phyloP scores from a whole-genome alignment of 495 filamentous ascomycete genomes.

The Penicillium atrosanguineum region DNA sequence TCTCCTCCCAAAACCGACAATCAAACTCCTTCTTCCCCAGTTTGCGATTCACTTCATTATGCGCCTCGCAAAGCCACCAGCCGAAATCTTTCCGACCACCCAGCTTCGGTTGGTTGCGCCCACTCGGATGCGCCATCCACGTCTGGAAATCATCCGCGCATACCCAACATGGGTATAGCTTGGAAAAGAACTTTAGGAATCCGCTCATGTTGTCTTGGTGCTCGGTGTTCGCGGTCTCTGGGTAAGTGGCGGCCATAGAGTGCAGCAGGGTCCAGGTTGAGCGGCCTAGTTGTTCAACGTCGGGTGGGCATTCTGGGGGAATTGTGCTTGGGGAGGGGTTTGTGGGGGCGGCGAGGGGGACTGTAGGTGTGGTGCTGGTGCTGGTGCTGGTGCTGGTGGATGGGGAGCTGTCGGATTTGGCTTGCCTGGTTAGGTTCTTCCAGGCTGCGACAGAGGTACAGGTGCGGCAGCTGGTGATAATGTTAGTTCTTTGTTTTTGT shows the following conservation, averaged over 20 bases:
- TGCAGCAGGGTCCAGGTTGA: constrained; percentile 92
- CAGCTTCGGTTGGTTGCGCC: constrained; percentile 62
- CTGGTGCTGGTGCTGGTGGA: constrained; percentile 15
- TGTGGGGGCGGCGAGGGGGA: constrained; percentile 13
- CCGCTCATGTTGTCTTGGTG: constrained; percentile 71
- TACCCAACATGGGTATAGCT: constrained; percentile 90
- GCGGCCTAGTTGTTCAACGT: constrained; percentile 78
- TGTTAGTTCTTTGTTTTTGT: constrained; percentile 11
- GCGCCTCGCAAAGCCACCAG: constrained; percentile 93
- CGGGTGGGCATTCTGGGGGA: constrained; percentile 48
- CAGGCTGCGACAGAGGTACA: constrained; percentile 78
- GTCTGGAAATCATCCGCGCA: constrained; percentile 88
- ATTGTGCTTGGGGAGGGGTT: constrained; percentile 16
- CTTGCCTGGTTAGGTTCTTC: constrained; percentile 61
- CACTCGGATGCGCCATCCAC: constrained; percentile 69
- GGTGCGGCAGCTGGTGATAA: constrained; percentile 69
- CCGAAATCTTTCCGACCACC: constrained; percentile 73
- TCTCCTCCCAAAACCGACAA: constrained; percentile 86
- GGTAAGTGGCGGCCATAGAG: constrained; percentile 85
- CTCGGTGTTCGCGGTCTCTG: constrained; percentile 55
- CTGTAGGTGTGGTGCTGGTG: constrained; percentile 14
- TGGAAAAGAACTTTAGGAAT: constrained; percentile 79
- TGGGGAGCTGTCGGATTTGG: constrained; percentile 24
- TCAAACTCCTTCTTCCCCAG: constrained; percentile 90
- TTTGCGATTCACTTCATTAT: constrained; percentile 96